Evolutionary conservation across 2,329 filamentous ascomycete genomes (phyloP).

Genomic region (Malbranchea zuffiana): DNA sequence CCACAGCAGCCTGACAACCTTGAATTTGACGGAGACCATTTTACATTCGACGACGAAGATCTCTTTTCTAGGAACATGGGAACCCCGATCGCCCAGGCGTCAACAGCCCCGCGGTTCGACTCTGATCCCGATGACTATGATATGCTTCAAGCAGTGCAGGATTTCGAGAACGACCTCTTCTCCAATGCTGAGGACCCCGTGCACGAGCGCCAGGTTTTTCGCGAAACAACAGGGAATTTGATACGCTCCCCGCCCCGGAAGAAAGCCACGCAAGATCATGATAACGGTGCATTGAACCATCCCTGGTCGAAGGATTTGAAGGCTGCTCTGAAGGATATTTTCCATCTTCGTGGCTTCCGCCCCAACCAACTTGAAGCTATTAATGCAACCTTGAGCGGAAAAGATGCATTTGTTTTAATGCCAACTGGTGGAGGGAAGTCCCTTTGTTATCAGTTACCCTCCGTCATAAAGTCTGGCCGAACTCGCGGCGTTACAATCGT

Average conservation of each 20-base stretch:
- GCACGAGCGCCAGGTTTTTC: constrained; percentile 28
- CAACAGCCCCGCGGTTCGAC: constrained; percentile 32
- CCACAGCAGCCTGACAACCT: background rate
- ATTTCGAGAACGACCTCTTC: constrained; percentile 23
- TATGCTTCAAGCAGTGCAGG: constrained; percentile 35
- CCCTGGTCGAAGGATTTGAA: constrained; percentile 83
- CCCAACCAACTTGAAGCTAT: constrained; percentile 91
- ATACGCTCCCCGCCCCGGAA: constrained; percentile 22
- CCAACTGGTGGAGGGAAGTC: constrained; percentile 96
- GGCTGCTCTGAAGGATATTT: constrained; percentile 66
- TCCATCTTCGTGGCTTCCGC: constrained; percentile 76
- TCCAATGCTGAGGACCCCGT: background rate
- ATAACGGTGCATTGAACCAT: constrained; percentile 25
- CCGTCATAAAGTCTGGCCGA: constrained; percentile 67
- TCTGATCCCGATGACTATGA: constrained; percentile 36
- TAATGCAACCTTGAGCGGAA: constrained; percentile 76
- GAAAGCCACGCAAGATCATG: constrained; percentile 17
- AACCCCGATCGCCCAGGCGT: constrained; percentile 20
- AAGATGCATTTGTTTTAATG: constrained; percentile 94
- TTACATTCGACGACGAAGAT: constrained; percentile 20
- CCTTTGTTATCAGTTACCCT: constrained; percentile 88
- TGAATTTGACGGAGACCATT: constrained; percentile 13
- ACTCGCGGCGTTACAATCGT: constrained; percentile 85
- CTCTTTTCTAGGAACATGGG: constrained; percentile 34
- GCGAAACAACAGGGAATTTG: constrained; percentile 33